Evolutionary conservation across 2,329 filamentous ascomycete species (phyloP), one percentile per base, ranked within the genome.

Genomic region (Hirsutella thompsonii): DNA sequence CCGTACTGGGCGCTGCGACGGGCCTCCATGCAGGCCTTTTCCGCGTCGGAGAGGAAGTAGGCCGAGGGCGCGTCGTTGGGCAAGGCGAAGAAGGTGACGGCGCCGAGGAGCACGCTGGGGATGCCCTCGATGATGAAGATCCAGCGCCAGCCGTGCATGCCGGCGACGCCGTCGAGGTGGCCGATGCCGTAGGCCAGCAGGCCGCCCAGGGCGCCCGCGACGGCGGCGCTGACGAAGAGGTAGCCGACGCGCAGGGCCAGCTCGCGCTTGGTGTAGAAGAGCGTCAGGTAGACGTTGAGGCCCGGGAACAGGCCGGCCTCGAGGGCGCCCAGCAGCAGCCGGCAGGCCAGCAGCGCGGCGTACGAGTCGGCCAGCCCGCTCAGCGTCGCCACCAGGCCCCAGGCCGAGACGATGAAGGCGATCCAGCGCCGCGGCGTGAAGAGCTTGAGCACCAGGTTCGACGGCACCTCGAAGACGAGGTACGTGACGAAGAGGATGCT

Each of bases 221-320:
- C 64, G 2, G 83, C 82, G 1, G 82, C 74, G 35, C 70, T 75
- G 39, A 82, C 77, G 53, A 87, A 86, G 0, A 88, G 68, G 49
- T 84, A 86, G 2, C 79, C 81, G 3, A 86, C 78, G 2, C 83
- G 75, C 34, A 86, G 60, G 4, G 81, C 82, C 2, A 87, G 70
- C 58, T 88, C 83, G 21, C 71, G 69, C 52, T 81, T 82, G 37
- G 76, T 82, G 61, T 88, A 88, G 65, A 85, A 87, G 48, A 86
- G 72, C 0, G 82, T 86, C 16, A 88, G 67, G 49, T 85, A 85
- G 16, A 81, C 61, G 5, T 74, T 78, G 47, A 83, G 60, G 0
- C 81, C 81, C 0, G 82, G 81, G 47, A 85, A 84, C 1, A 85
- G 62, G 0, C 81, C 81, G 0, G 76, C 80, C 58, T 85, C 81